These are phyloP conservation scores for Globisporangium cystogenes DNA, from an alignment of 352 stramenopile genomes.

Conservation along the genomic window DNA sequence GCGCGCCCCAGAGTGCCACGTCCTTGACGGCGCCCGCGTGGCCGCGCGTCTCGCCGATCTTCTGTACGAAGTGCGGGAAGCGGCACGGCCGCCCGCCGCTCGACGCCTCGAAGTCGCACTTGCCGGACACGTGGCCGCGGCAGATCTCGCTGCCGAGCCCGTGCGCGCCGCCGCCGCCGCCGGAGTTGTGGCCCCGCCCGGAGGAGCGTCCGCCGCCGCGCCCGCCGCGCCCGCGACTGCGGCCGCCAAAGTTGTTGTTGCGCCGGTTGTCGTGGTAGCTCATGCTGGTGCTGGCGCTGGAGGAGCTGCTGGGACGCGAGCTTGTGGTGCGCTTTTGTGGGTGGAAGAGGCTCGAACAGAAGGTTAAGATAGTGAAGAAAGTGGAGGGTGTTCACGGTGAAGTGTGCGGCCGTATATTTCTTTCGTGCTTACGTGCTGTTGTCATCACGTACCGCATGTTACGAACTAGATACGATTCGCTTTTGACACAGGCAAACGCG, in stretches of 20 bases:
- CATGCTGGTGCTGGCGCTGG: constrained; percentile 25
- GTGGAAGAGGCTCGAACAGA: neutral
- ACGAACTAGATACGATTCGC: too few species aligned
- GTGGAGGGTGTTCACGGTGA: too few species aligned
- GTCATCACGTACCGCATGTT: too few species aligned
- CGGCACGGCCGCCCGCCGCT: constrained; percentile 52
- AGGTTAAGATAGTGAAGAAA: too few species aligned
- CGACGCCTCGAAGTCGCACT: constrained; percentile 45
- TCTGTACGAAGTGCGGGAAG: constrained; percentile 80
- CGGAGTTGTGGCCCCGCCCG: constrained; percentile 23
- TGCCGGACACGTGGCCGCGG: constrained; percentile 52
- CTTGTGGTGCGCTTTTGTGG: neutral
- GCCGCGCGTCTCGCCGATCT: constrained; percentile 72
- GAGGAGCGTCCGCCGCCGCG: constrained; percentile 28
- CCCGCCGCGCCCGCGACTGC: constrained; percentile 37
- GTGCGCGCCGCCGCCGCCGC: constrained; percentile 18
- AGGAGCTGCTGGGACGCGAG: too few species aligned
- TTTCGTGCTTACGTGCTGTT: too few species aligned
- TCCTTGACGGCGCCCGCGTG: constrained; percentile 74
- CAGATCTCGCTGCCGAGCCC: constrained; percentile 60
- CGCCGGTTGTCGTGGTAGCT: constrained; percentile 60
- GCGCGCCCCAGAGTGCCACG: constrained; percentile 62
- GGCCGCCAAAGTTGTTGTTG: constrained; percentile 38
- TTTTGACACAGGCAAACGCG: neutral
- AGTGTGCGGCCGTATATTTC: too few species aligned